A percentile compares a stretch with the other conserved stretches of the same genome.
These are phyloP conservation scores for Myriosclerotinia curreyana DNA, from an alignment of 2,329 filamentous ascomycete genomes.

Conservation along the genomic window DNA sequence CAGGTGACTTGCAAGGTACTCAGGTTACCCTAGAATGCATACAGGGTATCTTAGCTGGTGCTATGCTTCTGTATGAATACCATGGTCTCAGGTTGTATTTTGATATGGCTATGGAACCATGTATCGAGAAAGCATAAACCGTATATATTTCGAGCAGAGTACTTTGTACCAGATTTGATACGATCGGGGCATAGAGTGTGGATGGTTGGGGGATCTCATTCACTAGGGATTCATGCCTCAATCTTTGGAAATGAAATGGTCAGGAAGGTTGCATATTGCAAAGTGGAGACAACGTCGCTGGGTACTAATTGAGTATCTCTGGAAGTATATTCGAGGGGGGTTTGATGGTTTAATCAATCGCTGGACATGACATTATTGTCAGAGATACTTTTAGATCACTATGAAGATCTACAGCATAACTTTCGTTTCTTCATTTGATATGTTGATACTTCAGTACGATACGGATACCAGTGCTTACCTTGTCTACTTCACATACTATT, in stretches of 20 bases:
- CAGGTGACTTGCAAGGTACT: too few relatives aligned
- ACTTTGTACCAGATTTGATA: background rate
- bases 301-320: conserved; percentile 3
- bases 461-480: too few relatives aligned
- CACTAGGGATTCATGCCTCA: background rate
- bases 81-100: too few relatives aligned
- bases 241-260: conserved; percentile 12
- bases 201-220: conserved; percentile 1
- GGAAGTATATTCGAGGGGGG: background rate
- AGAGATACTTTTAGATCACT: too few relatives aligned
- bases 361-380: background rate
- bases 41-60: too few relatives aligned
- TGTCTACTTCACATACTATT: too few relatives aligned
- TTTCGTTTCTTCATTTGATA: background rate
- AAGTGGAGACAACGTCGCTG: background rate
- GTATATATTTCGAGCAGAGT: background rate
- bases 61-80: too few relatives aligned
- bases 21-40: too few relatives aligned
- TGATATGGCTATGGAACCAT: background rate
- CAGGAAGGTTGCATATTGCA: conserved; percentile 5
- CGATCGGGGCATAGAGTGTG: background rate
- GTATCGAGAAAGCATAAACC: background rate
- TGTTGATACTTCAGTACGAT: too few relatives aligned
- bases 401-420: background rate
- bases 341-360: background rate